Percentiles rank a stretch among this genome's conserved stretches.
Conservation (phyloP, 1,284 basidiomycete species). For the Fomitiporia mediterranea region DNA sequence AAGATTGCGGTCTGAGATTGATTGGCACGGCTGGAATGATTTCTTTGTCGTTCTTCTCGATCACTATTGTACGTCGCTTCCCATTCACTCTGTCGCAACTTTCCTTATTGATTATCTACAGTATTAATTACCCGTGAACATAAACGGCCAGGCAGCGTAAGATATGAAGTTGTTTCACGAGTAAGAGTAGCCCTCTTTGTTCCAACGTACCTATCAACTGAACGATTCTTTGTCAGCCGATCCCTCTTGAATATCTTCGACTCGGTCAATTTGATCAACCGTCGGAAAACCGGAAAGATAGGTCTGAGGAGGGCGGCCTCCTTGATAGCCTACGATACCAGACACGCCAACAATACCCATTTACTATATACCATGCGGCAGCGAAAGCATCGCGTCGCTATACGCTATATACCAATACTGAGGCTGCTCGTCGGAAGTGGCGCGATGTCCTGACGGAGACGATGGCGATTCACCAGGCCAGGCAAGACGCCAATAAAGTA, state of each 20-base stretch:
- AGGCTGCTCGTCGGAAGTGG: constrained; percentile 58
- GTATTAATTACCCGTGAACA: constrained; percentile 64
- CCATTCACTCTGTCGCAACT: not conserved
- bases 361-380: constrained; percentile 68
- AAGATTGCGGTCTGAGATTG: constrained; percentile 50
- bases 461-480: constrained; percentile 52
- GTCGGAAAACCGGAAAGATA: constrained; percentile 57
- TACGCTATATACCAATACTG: constrained; percentile 62
- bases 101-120: constrained; percentile 24
- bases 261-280: constrained; percentile 56
- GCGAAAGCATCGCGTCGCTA: constrained; percentile 54
- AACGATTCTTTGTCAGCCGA: constrained; percentile 44
- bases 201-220: not conserved
- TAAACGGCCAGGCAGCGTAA: constrained; percentile 43
- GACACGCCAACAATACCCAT: constrained; percentile 58
- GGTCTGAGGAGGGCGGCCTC: constrained; percentile 51
- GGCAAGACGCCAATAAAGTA: constrained; percentile 70
- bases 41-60: constrained; percentile 67
- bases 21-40: constrained; percentile 62
- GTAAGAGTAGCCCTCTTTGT: constrained; percentile 36
- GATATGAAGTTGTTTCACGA: constrained; percentile 56
- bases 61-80: constrained; percentile 54
- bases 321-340: constrained; percentile 50
- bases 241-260: constrained; percentile 71
- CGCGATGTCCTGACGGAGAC: constrained; percentile 53